phyloP scores from a whole-genome alignment of 352 stramenopile genomes.

The Blastocystis sp. region DNA sequence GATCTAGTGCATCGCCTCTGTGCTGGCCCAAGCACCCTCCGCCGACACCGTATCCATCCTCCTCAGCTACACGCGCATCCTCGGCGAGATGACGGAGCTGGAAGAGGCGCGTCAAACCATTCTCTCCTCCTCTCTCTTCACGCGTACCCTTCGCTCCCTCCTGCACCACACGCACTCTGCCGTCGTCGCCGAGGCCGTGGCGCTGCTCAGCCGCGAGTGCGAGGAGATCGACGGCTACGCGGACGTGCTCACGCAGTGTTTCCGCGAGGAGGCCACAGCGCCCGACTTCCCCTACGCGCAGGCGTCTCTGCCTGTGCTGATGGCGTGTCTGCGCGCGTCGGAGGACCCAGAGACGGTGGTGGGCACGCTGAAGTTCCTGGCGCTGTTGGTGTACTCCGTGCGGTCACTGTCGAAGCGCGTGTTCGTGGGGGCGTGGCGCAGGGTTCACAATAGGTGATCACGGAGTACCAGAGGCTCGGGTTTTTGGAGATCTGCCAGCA shows the following conservation, averaged over 20 bases:
- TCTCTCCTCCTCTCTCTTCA: slow-evolving; percentile 25
- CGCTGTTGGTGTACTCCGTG: slow-evolving; percentile 52
- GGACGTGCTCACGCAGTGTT: slow-evolving; percentile 6
- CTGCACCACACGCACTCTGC: not conserved
- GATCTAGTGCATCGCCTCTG: slow-evolving; percentile 3
- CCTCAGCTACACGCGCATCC: slow-evolving; percentile 6
- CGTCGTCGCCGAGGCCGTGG: not conserved
- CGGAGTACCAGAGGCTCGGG: not conserved
- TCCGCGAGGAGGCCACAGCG: not conserved
- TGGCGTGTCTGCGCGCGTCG: not conserved
- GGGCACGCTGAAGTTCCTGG: slow-evolving; percentile 42
- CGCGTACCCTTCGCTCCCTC: not conserved
- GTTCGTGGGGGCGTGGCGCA: not conserved
- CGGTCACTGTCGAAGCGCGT: slow-evolving; percentile 15
- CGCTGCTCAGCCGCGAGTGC: slow-evolving; percentile 12
- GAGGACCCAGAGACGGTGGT: not conserved
- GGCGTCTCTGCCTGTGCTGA: not conserved
- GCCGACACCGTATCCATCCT: not conserved
- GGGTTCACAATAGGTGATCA: slow-evolving; percentile 3
- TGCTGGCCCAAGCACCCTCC: slow-evolving; percentile 1
- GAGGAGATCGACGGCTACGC: slow-evolving; percentile 36
- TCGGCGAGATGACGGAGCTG: slow-evolving; percentile 28
- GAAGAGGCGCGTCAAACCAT: not conserved
- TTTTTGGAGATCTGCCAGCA: slow-evolving; percentile 25
- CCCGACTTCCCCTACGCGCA: not conserved